Percentiles rank a stretch among this genome's conserved stretches.
These are phyloP conservation scores for Didymella exigua DNA, from an alignment of 2,329 filamentous ascomycete genomes.

Conservation along the genomic window DNA sequence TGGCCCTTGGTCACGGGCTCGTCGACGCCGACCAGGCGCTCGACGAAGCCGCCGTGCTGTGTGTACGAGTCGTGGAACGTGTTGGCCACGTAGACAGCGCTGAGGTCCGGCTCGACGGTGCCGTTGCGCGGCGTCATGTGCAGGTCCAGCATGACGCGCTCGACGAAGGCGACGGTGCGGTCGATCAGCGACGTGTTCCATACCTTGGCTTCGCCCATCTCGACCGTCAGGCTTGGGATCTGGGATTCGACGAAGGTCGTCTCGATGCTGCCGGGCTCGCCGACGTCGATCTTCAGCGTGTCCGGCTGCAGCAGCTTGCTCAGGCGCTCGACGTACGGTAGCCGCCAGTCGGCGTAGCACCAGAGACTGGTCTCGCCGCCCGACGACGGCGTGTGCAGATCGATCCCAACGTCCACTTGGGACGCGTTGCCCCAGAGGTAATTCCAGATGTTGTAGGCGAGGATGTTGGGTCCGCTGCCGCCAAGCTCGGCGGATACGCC, in stretches of 20 bases:
- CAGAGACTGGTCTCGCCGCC: slow-evolving; percentile 47
- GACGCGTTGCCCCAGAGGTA: slow-evolving; percentile 51
- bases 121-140: slow-evolving; percentile 35
- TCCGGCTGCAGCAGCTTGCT: slow-evolving; percentile 49
- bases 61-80: slow-evolving; percentile 38
- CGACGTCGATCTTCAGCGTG: slow-evolving; percentile 48
- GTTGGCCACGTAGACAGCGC: slow-evolving; percentile 39
- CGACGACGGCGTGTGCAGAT: slow-evolving; percentile 47
- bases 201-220: slow-evolving; percentile 47
- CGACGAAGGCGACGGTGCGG: slow-evolving; percentile 38
- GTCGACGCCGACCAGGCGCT: slow-evolving; percentile 38
- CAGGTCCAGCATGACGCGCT: slow-evolving; percentile 33
- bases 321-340: slow-evolving; percentile 47
- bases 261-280: slow-evolving; percentile 49
- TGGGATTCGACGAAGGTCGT: slow-evolving; percentile 46
- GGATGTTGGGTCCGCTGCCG: slow-evolving; percentile 33
- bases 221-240: slow-evolving; percentile 48
- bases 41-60: slow-evolving; percentile 38
- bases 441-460: slow-evolving; percentile 46
- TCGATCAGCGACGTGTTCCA: slow-evolving; percentile 47
- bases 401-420: slow-evolving; percentile 49
- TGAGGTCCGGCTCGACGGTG: slow-evolving; percentile 40
- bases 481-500: slow-evolving; percentile 33
- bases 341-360: slow-evolving; percentile 49
- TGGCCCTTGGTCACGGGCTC: slow-evolving; percentile 47